These are phyloP conservation scores for Paecilomyces niveus DNA, from an alignment of 2,329 filamentous ascomycete genomes.

Conservation along the genomic window DNA sequence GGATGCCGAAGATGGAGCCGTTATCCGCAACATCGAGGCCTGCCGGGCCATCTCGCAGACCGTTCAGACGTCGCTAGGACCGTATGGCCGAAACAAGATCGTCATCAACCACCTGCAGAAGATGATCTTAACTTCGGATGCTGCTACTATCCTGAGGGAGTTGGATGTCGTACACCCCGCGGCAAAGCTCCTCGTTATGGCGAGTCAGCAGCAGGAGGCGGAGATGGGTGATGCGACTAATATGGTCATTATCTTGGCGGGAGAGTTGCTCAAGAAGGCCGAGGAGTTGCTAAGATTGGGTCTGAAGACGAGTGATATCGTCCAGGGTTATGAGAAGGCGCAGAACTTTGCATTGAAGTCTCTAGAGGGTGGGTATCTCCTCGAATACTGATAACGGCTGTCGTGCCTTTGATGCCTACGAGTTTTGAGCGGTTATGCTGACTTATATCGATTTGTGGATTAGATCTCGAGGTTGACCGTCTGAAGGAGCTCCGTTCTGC, in stretches of 20 bases:
- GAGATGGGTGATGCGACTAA: constrained; percentile 99
- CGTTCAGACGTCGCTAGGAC: constrained; percentile 92
- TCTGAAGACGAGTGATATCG: constrained; percentile 96
- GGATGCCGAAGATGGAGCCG: constrained; percentile 97
- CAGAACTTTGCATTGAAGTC: constrained; percentile 79
- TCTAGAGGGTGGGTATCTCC: constrained; percentile 59
- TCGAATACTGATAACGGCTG: not conserved
- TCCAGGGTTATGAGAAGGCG: constrained; percentile 90
- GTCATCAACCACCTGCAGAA: constrained; percentile 99
- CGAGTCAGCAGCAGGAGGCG: constrained; percentile 94
- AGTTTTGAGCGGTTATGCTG: constrained; percentile 1
- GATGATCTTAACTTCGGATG: constrained; percentile 98
- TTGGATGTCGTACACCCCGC: constrained; percentile 97
- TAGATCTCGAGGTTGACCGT: constrained; percentile 81
- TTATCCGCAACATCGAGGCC: constrained; percentile 97
- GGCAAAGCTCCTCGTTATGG: constrained; percentile 96
- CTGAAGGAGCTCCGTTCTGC: constrained; percentile 76
- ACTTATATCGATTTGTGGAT: constrained; percentile 5
- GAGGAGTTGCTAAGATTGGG: constrained; percentile 96
- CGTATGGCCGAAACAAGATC: constrained; percentile 98
- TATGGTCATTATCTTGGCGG: constrained; percentile 89
- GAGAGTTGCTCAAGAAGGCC: constrained; percentile 92
- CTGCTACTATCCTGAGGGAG: constrained; percentile 93
- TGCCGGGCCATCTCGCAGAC: constrained; percentile 93
- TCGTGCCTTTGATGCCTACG: not conserved